Evolutionary conservation across 768 basidiomycete species (phyloP), one percentile per base, ranked within the genome.

Genomic region (Naganishia vaughanmartiniae): DNA sequence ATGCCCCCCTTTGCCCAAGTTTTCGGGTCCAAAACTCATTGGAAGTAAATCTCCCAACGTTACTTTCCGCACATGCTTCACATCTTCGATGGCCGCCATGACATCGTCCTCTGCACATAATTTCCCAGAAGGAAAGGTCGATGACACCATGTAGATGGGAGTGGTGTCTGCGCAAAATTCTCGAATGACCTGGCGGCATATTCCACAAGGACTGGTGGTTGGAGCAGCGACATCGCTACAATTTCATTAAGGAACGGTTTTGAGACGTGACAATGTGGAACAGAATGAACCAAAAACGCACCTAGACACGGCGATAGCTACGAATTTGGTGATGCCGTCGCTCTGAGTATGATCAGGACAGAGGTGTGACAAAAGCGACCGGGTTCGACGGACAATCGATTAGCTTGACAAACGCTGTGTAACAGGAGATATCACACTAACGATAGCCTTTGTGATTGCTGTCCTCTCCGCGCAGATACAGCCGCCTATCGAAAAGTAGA

Each of bases 401-500:
- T 21, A 34, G 57, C 31, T 21, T 36, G 5, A 39, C 33, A 39
- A 4, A 39, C 48, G 56, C 14, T 26, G 2, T 39, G 7, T 58
- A 26, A 73, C 21, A 65, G 34, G 28, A 45, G 28, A 46, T 39
- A 17, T 28, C 45, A 9, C 2, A 84, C 91, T 81, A 73, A 94
- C 93, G 26, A 90, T 88, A 31, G 92, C 94, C 80, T 96, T 96
- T n/a, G 93, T 89, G 66, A 99, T 84, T 0, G 94, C 94, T 0
- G 95, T 97, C 34, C 94, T 84, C 79, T 99, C 95, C 0, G 95
- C 95, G 74, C 95, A 98, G 70, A 97, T 94, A 0, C 90, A 87
- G 0, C 87, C 92, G 5, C 93, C 93, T 95, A 55, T 19, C 0
- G 14, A 24, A 65, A 7, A 45, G n/a, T 15, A 34, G 14, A 42